phyloP scores from a whole-genome alignment of 2,329 filamentous ascomycete genomes.

The Cordyceps cicadae region DNA sequence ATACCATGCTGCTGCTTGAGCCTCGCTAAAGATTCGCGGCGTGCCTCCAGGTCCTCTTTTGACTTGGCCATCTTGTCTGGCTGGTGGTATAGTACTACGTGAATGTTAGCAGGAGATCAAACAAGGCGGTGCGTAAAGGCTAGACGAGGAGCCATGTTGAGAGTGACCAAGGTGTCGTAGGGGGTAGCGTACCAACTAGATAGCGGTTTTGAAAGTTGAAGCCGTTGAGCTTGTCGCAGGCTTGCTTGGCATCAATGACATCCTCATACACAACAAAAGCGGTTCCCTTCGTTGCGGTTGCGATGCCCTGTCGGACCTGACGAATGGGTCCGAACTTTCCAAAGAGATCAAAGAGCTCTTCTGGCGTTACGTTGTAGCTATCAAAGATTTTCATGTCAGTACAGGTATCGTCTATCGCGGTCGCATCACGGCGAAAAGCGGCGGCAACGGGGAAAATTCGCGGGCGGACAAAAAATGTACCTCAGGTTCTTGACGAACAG shows the following conservation, averaged over 20 bases:
- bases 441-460: neutral
- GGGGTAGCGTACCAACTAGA: conserved; percentile 70
- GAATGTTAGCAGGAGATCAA: neutral
- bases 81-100: conserved; percentile 53
- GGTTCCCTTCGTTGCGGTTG: conserved; percentile 94
- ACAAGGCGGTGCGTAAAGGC: neutral
- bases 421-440: neutral
- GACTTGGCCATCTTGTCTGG: conserved; percentile 65
- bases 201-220: conserved; percentile 99
- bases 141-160: neutral
- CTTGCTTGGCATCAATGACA: conserved; percentile 96
- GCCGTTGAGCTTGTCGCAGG: conserved; percentile 98
- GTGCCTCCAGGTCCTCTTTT: conserved; percentile 87
- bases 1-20: conserved; percentile 97
- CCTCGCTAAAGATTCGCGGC: conserved; percentile 95
- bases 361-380: conserved; percentile 97
- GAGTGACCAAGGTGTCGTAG: neutral
- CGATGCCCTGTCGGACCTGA: conserved; percentile 97
- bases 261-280: conserved; percentile 99
- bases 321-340: conserved; percentile 93
- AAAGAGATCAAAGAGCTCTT: conserved; percentile 98
- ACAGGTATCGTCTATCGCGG: neutral
- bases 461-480: conserved; percentile 35
- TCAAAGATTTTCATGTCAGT: conserved; percentile 2
- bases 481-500: conserved; percentile 99